Evolutionary conservation across 1,284 basidiomycete species (phyloP), one percentile per base, ranked within the genome.

Genomic region (Apiotrichum domesticum): DNA sequence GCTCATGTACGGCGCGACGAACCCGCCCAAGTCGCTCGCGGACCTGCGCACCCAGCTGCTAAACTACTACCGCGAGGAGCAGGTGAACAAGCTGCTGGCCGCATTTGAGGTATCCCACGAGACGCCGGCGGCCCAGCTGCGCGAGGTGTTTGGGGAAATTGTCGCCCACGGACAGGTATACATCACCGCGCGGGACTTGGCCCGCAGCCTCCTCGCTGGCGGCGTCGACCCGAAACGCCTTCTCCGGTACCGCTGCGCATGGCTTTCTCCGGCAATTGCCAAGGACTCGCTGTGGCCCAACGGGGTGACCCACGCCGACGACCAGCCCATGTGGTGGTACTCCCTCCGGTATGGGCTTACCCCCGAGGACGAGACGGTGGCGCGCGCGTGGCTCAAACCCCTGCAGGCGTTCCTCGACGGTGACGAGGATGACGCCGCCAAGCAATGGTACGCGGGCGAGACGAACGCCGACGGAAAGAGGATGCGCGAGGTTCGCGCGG

Each of bases 161-260:
- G 63, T 62, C 37, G 63, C 64, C 3, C 51, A 56, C 44, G 64
- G 64, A 1, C 64, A 66, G 52, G 63, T 66, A 15, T 66, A 66
- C 47, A 59, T 62, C 11, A 53, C 58, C 1, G 40, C 51, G 44
- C 58, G 64, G 15, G 55, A 46, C 13, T 56, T 66, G 11, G 57
- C 64, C 33, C 54, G 55, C 15, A 41, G 56, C 8, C 54, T 66
- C 15, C 54, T 63, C 29, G 57, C 54, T 21, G 42, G 57, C 56
- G 60, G 60, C 32, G 57, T 61, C 6, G 44, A 52, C 9, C 54
- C 59, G 29, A 50, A 54, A 14, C 45, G 54, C 10, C 35, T 66
- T 4, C 54, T 66, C 14, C 54, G 64, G 10, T 66, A 63, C 58
- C 56, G 64, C 15, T 34, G 64, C 13, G 61, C 59, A 29, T 63